Conservation (phyloP, 1,139 yeast genomes). For the Saccharomyces hybrid region DNA sequence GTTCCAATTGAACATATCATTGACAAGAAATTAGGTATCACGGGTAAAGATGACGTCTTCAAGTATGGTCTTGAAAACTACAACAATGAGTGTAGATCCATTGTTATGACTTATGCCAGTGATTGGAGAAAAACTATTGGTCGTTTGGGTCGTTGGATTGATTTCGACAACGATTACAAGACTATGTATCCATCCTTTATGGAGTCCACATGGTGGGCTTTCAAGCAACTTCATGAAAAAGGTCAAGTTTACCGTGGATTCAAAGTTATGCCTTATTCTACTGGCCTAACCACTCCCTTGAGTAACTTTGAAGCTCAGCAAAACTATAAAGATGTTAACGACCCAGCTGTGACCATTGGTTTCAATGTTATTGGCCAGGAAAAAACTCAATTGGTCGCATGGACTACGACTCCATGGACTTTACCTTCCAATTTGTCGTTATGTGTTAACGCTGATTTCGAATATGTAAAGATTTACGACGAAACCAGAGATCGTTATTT, state of each 20-base stretch:
- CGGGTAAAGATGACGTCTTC: slow-evolving; percentile 91
- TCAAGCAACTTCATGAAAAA: slow-evolving; percentile 78
- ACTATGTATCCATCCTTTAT: slow-evolving; percentile 90
- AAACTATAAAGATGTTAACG: slow-evolving; percentile 93
- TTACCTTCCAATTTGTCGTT: slow-evolving; percentile 88
- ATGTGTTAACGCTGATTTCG: slow-evolving; percentile 86
- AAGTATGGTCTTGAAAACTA: slow-evolving; percentile 89
- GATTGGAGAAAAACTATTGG: slow-evolving; percentile 93
- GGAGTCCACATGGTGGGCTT: slow-evolving; percentile 99
- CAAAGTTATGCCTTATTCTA: slow-evolving; percentile 97
- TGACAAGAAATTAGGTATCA: slow-evolving; percentile 92
- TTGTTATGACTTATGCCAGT: slow-evolving; percentile 93
- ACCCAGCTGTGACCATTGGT: slow-evolving; percentile 92
- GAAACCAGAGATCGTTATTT: slow-evolving; percentile 76
- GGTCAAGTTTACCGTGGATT: slow-evolving; percentile 87
- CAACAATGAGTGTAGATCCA: slow-evolving; percentile 88
- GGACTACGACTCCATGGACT: slow-evolving; percentile 99
- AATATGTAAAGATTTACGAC: slow-evolving; percentile 85
- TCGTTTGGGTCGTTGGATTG: slow-evolving; percentile 98
- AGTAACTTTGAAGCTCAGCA: slow-evolving; percentile 98
- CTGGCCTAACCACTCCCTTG: slow-evolving; percentile 93
- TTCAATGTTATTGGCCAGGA: slow-evolving; percentile 78
- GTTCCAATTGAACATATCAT: slow-evolving; percentile 97
- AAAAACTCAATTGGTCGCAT: slow-evolving; percentile 79
- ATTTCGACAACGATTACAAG: slow-evolving; percentile 96